phyloP scores from a whole-genome alignment of 441 rosid species.

The Codiaeum variegatum region DNA sequence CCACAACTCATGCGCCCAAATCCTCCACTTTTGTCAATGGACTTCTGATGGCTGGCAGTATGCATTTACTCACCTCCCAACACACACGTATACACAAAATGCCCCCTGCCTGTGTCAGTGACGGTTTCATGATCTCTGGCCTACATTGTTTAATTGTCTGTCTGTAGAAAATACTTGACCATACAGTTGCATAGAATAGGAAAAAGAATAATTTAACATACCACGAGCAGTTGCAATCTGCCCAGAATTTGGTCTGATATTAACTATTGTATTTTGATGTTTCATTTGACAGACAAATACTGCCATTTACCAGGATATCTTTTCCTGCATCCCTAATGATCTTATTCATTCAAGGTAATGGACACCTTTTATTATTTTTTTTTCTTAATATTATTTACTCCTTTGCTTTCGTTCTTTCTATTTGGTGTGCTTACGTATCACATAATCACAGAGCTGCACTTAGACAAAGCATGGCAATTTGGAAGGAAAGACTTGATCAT shows the following conservation, averaged over 20 bases:
- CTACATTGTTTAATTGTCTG: background rate
- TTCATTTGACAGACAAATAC: slow-evolving; percentile 69
- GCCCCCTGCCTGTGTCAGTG: background rate
- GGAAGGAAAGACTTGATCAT: slow-evolving; percentile 90
- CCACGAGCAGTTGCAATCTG: background rate
- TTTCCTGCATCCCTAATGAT: slow-evolving; percentile 90
- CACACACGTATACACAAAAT: background rate
- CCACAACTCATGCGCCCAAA: background rate
- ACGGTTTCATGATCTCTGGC: background rate
- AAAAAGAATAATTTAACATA: background rate
- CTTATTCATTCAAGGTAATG: slow-evolving; percentile 82
- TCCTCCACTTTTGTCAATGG: background rate
- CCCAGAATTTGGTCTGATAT: background rate
- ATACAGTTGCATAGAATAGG: background rate
- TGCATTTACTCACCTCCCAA: too few relatives aligned
- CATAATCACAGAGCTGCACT: slow-evolving; percentile 53
- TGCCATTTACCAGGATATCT: slow-evolving; percentile 82
- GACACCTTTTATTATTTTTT: background rate
- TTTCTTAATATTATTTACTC: background rate
- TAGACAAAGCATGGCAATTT: slow-evolving; percentile 57
- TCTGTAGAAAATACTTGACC: background rate
- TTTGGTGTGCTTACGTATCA: background rate
- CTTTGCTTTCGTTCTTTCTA: background rate
- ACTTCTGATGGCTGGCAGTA: too few relatives aligned
- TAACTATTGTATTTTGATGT: slow-evolving; percentile 13